phyloP scores from a whole-genome alignment of 306 rosid species.

The Medicago arabica region DNA sequence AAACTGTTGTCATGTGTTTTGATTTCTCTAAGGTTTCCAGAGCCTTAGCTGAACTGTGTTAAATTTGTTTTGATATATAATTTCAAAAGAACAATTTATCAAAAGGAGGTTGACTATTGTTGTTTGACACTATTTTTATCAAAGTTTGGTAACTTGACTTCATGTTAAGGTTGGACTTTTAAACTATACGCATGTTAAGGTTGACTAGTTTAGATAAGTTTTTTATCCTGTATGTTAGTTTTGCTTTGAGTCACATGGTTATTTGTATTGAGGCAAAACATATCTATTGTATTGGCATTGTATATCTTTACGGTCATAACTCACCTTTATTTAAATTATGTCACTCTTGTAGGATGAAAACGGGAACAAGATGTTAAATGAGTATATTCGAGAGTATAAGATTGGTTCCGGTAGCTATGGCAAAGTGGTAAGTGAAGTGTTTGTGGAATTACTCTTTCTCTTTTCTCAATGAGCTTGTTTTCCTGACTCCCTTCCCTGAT shows the following conservation, averaged over 20 bases:
- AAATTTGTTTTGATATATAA: constrained; percentile 17
- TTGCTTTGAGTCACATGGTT: not conserved
- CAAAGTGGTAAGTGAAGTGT: constrained; percentile 78
- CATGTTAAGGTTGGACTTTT: constrained; percentile 14
- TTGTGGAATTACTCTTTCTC: constrained; percentile 22
- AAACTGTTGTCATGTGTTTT: constrained; percentile 15
- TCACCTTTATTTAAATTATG: constrained; percentile 9
- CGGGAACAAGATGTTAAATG: constrained; percentile 92
- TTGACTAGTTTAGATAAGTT: too few species aligned
- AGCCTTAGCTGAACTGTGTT: constrained; percentile 4
- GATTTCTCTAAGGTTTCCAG: constrained; percentile 12
- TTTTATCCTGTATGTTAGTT: not conserved
- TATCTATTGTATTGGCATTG: constrained; percentile 20
- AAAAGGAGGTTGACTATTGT: constrained; percentile 20
- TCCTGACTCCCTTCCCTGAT: constrained; percentile 39
- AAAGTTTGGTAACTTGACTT: constrained; percentile 12
- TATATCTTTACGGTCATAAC: constrained; percentile 18
- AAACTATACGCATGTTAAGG: not conserved
- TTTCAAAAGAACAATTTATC: not conserved
- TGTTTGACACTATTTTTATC: constrained; percentile 8
- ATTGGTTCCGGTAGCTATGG: constrained; percentile 99
- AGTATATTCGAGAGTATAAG: constrained; percentile 86
- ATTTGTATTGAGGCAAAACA: constrained; percentile 24
- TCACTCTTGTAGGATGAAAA: constrained; percentile 73
- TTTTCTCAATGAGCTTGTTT: constrained; percentile 24